These are phyloP conservation scores for Russula sp. DNA, from an alignment of 768 basidiomycete genomes.

Conservation along the genomic window DNA sequence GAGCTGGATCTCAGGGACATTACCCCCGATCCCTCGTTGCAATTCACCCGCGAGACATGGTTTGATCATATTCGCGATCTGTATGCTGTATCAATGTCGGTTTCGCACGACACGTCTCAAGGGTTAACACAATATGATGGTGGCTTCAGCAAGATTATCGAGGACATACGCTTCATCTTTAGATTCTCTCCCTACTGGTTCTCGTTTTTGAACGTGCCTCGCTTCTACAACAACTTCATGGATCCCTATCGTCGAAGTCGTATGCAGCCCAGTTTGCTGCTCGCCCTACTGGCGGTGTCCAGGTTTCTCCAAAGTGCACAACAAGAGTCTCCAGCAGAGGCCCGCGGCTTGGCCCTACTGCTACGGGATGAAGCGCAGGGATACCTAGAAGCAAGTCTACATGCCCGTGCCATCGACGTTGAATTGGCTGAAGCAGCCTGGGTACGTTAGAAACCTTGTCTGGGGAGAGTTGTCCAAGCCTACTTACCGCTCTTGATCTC, in stretches of 20 bases:
- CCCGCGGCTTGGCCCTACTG: conserved; percentile 55
- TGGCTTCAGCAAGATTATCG: conserved; percentile 46
- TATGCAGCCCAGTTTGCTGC: conserved; percentile 67
- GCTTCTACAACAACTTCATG: conserved; percentile 58
- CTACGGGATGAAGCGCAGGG: conserved; percentile 67
- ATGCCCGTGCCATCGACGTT: conserved; percentile 69
- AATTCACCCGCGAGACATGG: conserved; percentile 71
- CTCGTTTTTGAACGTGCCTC: conserved; percentile 69
- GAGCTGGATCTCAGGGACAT: conserved; percentile 26
- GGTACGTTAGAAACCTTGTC: conserved; percentile 43
- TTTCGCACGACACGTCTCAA: conserved; percentile 30
- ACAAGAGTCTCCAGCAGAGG: conserved; percentile 47
- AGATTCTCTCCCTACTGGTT: conserved; percentile 66
- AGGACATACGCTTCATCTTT: conserved; percentile 64
- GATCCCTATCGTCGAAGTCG: conserved; percentile 51
- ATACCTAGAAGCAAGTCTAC: conserved; percentile 67
- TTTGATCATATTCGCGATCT: conserved; percentile 67
- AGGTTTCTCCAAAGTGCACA: conserved; percentile 71
- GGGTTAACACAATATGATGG: conserved; percentile 46
- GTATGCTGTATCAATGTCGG: conserved; percentile 39
- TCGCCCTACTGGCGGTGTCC: conserved; percentile 61
- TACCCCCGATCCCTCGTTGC: conserved; percentile 54
- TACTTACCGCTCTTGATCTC: conserved; percentile 21
- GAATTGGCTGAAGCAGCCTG: conserved; percentile 73
- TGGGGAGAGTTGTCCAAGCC: background rate